These are phyloP conservation scores for Phytophthora gonapodyides DNA, from an alignment of 352 stramenopile species.

Conservation along the genomic window DNA sequence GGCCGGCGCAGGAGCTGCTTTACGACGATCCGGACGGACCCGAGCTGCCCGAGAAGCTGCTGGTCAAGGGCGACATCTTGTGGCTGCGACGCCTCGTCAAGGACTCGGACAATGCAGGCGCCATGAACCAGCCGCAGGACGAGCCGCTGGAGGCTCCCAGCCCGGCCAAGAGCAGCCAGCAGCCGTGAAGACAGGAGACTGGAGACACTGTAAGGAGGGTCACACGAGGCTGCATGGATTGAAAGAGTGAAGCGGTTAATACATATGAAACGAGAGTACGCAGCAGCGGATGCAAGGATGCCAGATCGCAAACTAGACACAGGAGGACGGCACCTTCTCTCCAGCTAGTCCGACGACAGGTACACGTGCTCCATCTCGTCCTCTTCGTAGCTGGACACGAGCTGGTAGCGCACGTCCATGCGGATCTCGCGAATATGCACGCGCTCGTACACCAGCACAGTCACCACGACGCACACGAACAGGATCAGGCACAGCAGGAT, in stretches of 20 bases:
- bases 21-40: conserved; percentile 30
- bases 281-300: conserved; percentile 20
- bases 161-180: conserved; percentile 12
- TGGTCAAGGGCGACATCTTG: conserved; percentile 33
- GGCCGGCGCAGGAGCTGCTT: conserved; percentile 31
- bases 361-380: conserved; percentile 84
- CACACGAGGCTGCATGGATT: conserved; percentile 1
- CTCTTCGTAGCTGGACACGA: conserved; percentile 81
- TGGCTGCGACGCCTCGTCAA: conserved; percentile 29
- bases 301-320: conserved; percentile 9
- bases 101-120: conserved; percentile 2
- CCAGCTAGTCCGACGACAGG: conserved; percentile 60
- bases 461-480: conserved; percentile 72
- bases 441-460: conserved; percentile 79
- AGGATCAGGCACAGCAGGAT: conserved; percentile 78
- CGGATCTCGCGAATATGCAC: conserved; percentile 67
- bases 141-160: conserved; percentile 10
- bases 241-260: conserved; percentile 20
- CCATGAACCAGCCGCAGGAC: conserved; percentile 11
- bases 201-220: not conserved
- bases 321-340: not conserved
- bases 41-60: conserved; percentile 24
- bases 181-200: conserved; percentile 18
- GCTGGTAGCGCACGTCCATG: conserved; percentile 68
- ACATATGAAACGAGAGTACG: conserved; percentile 19